These are phyloP conservation scores for Bisporella sp. DNA, from an alignment of 2,329 filamentous ascomycete species.

Conservation along the genomic window DNA sequence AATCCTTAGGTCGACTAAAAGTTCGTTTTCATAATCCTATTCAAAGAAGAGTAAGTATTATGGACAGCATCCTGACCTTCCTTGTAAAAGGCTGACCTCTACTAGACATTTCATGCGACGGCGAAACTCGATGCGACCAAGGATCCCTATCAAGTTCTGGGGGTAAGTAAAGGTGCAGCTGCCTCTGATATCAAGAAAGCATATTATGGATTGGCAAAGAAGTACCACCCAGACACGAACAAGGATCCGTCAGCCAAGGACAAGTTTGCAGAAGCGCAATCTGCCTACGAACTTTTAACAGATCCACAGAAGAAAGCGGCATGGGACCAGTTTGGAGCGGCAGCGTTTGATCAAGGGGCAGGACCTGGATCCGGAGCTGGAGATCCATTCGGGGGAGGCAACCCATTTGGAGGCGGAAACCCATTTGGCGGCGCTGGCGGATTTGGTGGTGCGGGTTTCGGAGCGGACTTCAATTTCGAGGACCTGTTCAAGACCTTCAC, in stretches of 20 bases:
- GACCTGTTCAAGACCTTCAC: constrained; percentile 85
- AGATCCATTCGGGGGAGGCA: constrained; percentile 37
- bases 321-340: constrained; percentile 83
- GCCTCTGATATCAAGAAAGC: constrained; percentile 92
- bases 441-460: constrained; percentile 56
- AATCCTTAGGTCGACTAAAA: not conserved
- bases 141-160: constrained; percentile 83
- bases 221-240: constrained; percentile 96
- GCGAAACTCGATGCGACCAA: constrained; percentile 34
- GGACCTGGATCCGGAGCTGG: constrained; percentile 51
- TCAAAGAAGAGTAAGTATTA: not conserved
- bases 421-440: constrained; percentile 48
- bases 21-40: too few relatives aligned
- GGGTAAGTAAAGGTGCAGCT: constrained; percentile 75
- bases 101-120: constrained; percentile 25
- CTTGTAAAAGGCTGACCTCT: constrained; percentile 15
- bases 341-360: constrained; percentile 72
- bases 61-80: constrained; percentile 17
- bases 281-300: constrained; percentile 87
- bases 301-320: constrained; percentile 90
- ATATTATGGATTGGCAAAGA: constrained; percentile 96
- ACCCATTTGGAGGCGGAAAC: constrained; percentile 57
- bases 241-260: constrained; percentile 92
- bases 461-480: constrained; percentile 87
- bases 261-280: constrained; percentile 86